Conservation (phyloP, 805 yeast species). For the Brettanomyces sp. region DNA sequence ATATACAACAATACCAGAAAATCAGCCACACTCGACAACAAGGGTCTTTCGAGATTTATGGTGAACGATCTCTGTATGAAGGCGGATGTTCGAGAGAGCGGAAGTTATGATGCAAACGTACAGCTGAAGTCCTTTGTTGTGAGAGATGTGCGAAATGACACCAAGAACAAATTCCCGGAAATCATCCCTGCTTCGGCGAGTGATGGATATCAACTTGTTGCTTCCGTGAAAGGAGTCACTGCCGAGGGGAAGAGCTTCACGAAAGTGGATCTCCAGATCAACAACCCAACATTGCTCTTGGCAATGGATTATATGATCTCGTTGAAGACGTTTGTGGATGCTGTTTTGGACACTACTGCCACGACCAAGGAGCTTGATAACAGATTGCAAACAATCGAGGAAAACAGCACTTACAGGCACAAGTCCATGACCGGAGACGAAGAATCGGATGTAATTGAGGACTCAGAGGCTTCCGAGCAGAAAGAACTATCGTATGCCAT, state of each 20-base stretch:
- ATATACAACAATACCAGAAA: constrained; percentile 44
- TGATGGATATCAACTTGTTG: constrained; percentile 63
- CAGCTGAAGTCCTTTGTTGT: constrained; percentile 67
- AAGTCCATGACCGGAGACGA: not conserved
- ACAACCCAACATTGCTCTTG: constrained; percentile 69
- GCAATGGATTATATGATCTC: constrained; percentile 85
- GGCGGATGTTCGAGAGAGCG: constrained; percentile 42
- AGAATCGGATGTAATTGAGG: not conserved
- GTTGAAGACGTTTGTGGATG: constrained; percentile 52
- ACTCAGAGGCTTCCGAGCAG: constrained; percentile 5
- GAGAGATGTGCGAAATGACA: constrained; percentile 56
- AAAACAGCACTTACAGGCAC: constrained; percentile 1
- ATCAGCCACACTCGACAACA: constrained; percentile 25
- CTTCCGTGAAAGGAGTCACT: constrained; percentile 27
- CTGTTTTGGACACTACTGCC: constrained; percentile 24
- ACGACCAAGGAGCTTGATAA: constrained; percentile 15
- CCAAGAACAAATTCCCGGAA: constrained; percentile 65
- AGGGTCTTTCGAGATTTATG: constrained; percentile 46
- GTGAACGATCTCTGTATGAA: constrained; percentile 48
- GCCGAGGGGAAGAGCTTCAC: constrained; percentile 8
- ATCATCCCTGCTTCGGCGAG: constrained; percentile 65
- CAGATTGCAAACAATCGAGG: constrained; percentile 3
- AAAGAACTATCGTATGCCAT: constrained; percentile 42
- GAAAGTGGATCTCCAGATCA: constrained; percentile 51
- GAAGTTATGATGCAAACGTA: constrained; percentile 50